These are phyloP conservation scores for Begonia loranthoides DNA, from an alignment of 306 rosid genomes.

Conservation along the genomic window DNA sequence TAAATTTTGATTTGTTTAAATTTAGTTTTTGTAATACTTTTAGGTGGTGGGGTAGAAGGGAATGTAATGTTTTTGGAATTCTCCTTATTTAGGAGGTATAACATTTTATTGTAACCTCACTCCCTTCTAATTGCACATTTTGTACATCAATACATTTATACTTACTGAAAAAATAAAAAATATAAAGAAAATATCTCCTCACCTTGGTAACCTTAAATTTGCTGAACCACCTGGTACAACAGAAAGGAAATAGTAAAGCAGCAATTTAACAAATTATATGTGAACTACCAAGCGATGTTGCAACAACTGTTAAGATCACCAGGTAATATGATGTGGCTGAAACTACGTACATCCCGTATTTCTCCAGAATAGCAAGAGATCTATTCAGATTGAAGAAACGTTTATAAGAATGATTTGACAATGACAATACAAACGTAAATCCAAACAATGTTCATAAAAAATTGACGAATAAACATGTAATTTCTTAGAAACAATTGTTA, in stretches of 20 bases:
- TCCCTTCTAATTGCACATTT: too few species aligned
- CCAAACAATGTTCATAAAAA: constrained; percentile 3
- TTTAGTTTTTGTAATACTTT: too few species aligned
- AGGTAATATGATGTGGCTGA: constrained; percentile 25
- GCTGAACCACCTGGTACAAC: constrained; percentile 30
- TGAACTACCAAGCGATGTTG: too few species aligned
- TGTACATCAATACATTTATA: background rate
- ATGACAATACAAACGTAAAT: background rate
- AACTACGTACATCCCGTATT: constrained; percentile 25
- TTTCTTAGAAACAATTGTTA: too few species aligned
- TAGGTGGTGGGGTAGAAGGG: too few species aligned
- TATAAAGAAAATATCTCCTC: constrained; percentile 2
- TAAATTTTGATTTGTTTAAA: too few species aligned
- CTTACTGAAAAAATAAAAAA: too few species aligned
- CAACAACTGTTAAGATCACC: constrained; percentile 21
- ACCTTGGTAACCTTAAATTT: constrained; percentile 37
- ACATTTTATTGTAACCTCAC: too few species aligned
- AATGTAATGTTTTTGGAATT: too few species aligned
- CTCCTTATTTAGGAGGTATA: too few species aligned
- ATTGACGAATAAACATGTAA: too few species aligned
- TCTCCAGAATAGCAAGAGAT: constrained; percentile 27
- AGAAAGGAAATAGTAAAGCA: constrained; percentile 5
- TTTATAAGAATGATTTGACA: constrained; percentile 7
- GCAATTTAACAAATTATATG: too few species aligned
- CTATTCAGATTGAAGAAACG: constrained; percentile 26